Conservation (phyloP, 139 green algal species). For the Picochlorum sp. region DNA sequence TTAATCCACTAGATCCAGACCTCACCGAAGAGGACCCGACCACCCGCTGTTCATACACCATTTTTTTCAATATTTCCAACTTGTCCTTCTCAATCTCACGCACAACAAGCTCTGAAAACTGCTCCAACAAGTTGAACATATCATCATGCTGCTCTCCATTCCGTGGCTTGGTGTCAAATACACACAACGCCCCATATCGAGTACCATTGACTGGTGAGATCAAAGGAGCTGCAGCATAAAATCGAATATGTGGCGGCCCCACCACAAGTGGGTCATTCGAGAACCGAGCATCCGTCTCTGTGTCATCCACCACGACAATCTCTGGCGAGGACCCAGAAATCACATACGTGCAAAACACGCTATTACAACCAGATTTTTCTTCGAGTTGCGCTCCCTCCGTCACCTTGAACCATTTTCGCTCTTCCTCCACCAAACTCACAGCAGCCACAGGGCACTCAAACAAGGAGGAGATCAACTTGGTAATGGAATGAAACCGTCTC, state of each 20-base stretch:
- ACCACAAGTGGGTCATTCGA: constrained; percentile 60
- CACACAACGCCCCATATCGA: constrained; percentile 66
- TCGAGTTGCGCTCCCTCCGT: constrained; percentile 41
- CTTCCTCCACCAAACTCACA: constrained; percentile 68
- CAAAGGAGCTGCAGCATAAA: constrained; percentile 80
- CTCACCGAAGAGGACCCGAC: background rate
- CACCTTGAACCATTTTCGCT: constrained; percentile 85
- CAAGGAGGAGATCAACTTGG: constrained; percentile 31
- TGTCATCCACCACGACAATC: constrained; percentile 68
- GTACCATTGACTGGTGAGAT: constrained; percentile 48
- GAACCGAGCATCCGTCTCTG: constrained; percentile 63
- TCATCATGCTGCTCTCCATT: constrained; percentile 49
- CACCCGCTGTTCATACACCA: constrained; percentile 26
- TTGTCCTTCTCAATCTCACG: constrained; percentile 78
- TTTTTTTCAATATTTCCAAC: constrained; percentile 25
- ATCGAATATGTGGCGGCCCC: constrained; percentile 59
- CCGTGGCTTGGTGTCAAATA: constrained; percentile 70
- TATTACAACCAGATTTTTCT: constrained; percentile 47
- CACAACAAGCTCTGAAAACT: constrained; percentile 77
- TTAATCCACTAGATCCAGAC: background rate
- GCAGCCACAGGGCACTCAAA: constrained; percentile 63
- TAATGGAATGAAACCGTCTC: constrained; percentile 64
- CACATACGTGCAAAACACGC: constrained; percentile 80
- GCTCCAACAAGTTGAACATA: constrained; percentile 57
- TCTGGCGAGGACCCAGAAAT: constrained; percentile 59